phyloP scores from a whole-genome alignment of 23 red algal species.

The Cyanidioschyzon merolae region DNA sequence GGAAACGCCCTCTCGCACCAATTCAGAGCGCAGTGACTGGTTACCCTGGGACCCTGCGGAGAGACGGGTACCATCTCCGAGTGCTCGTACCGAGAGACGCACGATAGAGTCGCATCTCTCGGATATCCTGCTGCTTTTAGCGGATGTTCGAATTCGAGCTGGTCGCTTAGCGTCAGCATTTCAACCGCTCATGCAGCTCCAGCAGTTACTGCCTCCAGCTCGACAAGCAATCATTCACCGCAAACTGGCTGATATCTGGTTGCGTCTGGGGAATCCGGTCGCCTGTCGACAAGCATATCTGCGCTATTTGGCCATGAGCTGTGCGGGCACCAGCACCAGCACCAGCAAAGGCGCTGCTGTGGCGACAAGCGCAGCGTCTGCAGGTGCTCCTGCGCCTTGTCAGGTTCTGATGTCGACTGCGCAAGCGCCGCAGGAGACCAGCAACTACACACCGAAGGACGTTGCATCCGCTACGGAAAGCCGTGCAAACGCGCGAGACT shows the following conservation, averaged over 20 bases:
- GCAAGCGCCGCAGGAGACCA: background rate
- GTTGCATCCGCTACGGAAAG: background rate
- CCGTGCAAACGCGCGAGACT: background rate
- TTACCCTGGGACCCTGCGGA: background rate
- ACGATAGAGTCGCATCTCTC: constrained; percentile 5
- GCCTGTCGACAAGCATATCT: background rate
- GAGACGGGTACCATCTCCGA: background rate
- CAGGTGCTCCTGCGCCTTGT: background rate
- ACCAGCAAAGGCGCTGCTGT: background rate
- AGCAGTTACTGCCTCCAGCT: background rate
- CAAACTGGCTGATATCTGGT: constrained; percentile 8
- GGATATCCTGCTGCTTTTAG: background rate
- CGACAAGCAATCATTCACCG: constrained; percentile 6
- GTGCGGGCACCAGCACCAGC: background rate
- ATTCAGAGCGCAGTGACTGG: background rate
- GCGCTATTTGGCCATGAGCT: background rate
- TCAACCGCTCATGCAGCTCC: background rate
- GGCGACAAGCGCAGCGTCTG: background rate
- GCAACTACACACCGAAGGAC: background rate
- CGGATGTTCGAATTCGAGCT: background rate
- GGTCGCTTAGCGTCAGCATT: background rate
- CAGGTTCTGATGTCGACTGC: background rate
- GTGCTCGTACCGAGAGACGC: background rate
- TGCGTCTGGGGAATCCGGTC: background rate
- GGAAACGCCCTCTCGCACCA: background rate